phyloP scores from a whole-genome alignment of 805 yeast species.

The Debaryomyces prosopidis region DNA sequence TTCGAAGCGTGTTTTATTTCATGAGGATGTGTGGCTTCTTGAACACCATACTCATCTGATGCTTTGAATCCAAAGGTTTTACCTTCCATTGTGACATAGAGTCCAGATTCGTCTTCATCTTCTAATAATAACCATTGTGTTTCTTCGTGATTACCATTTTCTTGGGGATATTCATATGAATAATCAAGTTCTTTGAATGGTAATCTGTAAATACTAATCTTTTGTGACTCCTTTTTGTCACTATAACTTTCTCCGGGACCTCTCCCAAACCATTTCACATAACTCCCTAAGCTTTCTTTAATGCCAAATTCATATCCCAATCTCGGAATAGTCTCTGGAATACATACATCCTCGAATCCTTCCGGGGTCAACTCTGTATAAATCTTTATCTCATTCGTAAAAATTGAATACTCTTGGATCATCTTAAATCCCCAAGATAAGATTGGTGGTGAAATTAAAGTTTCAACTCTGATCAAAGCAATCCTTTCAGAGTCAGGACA shows the following conservation, averaged over 20 bases:
- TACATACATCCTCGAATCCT: slow-evolving; percentile 4
- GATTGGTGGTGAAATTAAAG: too few relatives aligned
- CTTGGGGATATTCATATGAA: slow-evolving; percentile 35
- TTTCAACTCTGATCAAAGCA: too few relatives aligned
- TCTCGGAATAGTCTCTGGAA: slow-evolving; percentile 31
- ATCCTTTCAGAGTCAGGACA: too few relatives aligned
- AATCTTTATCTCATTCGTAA: slow-evolving; percentile 8
- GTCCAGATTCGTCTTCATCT: slow-evolving; percentile 4
- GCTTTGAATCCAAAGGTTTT: slow-evolving; percentile 16
- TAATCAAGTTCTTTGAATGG: slow-evolving; percentile 16
- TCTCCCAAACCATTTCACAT: slow-evolving; percentile 31
- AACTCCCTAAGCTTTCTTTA: slow-evolving; percentile 13
- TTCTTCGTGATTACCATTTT: slow-evolving; percentile 34
- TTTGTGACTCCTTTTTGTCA: slow-evolving; percentile 27
- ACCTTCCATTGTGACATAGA: slow-evolving; percentile 4
- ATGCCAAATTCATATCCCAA: slow-evolving; percentile 29
- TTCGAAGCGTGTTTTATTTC: slow-evolving; percentile 11
- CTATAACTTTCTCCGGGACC: slow-evolving; percentile 39
- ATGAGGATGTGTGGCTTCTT: slow-evolving; percentile 17
- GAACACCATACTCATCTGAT: slow-evolving; percentile 11
- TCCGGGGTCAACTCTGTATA: slow-evolving; percentile 6
- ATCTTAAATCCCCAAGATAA: too few relatives aligned
- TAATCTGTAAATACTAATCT: slow-evolving; percentile 19
- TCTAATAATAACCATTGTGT: slow-evolving; percentile 25
- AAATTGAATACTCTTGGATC: too few relatives aligned